Conservation (phyloP, 2,329 filamentous ascomycete species). For the Phyllachora maydis region DNA sequence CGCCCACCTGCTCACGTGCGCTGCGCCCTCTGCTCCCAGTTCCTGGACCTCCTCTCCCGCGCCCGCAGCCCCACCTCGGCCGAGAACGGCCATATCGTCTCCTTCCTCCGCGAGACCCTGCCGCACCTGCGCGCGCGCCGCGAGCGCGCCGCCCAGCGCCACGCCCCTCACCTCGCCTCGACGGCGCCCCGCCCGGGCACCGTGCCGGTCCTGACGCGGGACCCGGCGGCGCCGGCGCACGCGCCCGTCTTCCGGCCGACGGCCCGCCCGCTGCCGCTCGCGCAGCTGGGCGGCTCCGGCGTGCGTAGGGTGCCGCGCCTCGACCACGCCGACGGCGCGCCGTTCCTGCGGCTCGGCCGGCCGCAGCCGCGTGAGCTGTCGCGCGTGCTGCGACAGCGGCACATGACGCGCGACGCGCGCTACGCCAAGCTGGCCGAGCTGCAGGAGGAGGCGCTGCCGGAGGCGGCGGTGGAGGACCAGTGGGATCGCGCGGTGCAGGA, state of each 20-base stretch:
- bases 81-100: conserved; percentile 19
- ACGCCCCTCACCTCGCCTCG: neutral
- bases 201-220: conserved; percentile 12
- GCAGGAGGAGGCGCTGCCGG: conserved; percentile 12
- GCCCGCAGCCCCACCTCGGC: conserved; percentile 14
- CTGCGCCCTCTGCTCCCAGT: too few relatives aligned
- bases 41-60: conserved; percentile 18
- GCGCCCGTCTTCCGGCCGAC: conserved; percentile 2
- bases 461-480: conserved; percentile 19
- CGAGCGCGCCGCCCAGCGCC: neutral
- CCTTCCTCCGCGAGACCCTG: conserved; percentile 14
- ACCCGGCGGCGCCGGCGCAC: too few relatives aligned
- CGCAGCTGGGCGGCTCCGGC: conserved; percentile 22
- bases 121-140: conserved; percentile 6
- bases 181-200: conserved; percentile 5
- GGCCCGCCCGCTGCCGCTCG: conserved; percentile 24
- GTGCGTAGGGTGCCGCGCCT: conserved; percentile 37
- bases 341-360: conserved; percentile 46
- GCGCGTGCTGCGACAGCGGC: conserved; percentile 32
- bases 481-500: too few relatives aligned
- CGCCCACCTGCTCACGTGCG: too few relatives aligned
- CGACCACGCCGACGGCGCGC: conserved; percentile 26
- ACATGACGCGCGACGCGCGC: conserved; percentile 18
- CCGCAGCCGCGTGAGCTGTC: conserved; percentile 40
- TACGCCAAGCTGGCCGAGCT: conserved; percentile 16